Conservation (phyloP, 2,329 filamentous ascomycete genomes). For the Alternaria incomplexa region DNA sequence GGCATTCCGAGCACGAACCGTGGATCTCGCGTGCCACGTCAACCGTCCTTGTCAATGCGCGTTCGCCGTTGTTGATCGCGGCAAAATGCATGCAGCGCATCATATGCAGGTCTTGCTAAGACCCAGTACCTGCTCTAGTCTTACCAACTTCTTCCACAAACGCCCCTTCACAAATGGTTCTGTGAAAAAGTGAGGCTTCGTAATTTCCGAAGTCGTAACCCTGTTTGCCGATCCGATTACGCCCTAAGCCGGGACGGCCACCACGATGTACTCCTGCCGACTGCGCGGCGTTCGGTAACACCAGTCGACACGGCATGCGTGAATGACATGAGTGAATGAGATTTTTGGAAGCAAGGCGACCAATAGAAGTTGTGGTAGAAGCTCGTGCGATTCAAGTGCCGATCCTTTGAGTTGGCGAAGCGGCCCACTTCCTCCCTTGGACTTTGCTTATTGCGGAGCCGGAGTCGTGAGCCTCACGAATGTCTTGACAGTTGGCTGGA, state of each 20-base stretch:
- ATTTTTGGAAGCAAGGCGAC: background rate
- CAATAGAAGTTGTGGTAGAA: background rate
- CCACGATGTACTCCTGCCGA: background rate
- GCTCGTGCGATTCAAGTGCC: background rate
- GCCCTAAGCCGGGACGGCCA: background rate
- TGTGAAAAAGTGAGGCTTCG: background rate
- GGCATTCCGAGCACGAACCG: background rate
- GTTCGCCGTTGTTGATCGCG: background rate
- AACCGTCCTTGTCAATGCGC: background rate
- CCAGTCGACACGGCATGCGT: background rate
- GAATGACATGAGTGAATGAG: background rate
- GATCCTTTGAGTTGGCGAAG: background rate
- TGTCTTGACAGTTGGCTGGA: background rate
- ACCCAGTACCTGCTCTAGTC: background rate
- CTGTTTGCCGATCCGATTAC: slow-evolving; percentile 1
- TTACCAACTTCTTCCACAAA: background rate
- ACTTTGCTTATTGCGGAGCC: background rate
- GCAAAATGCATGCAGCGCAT: background rate
- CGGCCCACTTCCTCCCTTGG: background rate
- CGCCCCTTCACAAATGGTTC: background rate
- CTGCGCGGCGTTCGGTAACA: background rate
- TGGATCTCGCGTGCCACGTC: background rate
- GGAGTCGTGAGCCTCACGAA: background rate
- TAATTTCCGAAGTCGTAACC: background rate
- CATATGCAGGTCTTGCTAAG: background rate